Base-by-base conservation (phyloP, 768 basidiomycete genomes). In the Macrolepiota dolichaula region DNA sequence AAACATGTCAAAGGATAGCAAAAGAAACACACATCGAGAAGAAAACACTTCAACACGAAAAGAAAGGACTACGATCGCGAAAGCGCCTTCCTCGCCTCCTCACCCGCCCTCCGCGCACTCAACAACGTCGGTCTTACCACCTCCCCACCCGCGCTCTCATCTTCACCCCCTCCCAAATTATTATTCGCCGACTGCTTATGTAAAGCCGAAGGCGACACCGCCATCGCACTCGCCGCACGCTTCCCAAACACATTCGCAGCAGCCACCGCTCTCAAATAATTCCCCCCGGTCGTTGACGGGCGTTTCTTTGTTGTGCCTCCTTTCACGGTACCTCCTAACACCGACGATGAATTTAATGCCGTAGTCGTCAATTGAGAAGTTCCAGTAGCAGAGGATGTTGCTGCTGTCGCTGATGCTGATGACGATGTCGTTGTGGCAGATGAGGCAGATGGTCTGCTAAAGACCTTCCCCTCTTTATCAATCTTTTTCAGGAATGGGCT, bases 401-500 rank as follows among this genome's bases (percentile, higher is more conserved):
- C 17, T 22, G 49, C 38, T 24, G 46, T 19, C 37, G 37, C 50
- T 13, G n/a, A 32, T 50, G 56, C 11, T 22, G 52, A 36, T n/a
- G 59, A 57, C 32, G 54, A 13, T 13, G 47, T 22, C 25, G 42
- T 24, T 13, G 55, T 13, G 17, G 57, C 22, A 9, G 57, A 53
- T 13, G 44, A 50, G 15, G 55, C 27, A 40, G 63, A 32, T 40
- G 38, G 4, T 35, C 55, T 53, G 27, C 29, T 52, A 47, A 27
- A 57, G 2, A 22, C 51, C 19, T 44, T 54, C 13, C 46, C 51
- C 44, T 55, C 59, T 25, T 40, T 46, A 17, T 53, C 61, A 15
- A 62, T 72, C 53, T 83, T 78, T 68, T 88, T 89, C 46, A 94
- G 69, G 73, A 94, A 94, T 4, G 92, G 92, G 68, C 89, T 91